Evolutionary conservation across 2,329 filamentous ascomycete species (phyloP).

Genomic region (Colletotrichum sp.): DNA sequence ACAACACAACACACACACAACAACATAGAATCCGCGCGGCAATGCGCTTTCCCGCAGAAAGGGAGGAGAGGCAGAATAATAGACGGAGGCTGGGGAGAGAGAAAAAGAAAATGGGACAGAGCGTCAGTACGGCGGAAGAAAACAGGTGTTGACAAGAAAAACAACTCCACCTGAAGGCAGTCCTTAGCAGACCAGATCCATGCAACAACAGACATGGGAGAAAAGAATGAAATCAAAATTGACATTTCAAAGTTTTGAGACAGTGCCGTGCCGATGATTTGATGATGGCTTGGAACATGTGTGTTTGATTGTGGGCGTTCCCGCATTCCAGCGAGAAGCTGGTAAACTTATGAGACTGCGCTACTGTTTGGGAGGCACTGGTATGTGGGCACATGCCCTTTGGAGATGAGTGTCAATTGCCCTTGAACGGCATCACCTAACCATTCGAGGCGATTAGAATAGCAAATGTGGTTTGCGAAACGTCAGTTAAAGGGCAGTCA

Average conservation of each 20-base stretch:
- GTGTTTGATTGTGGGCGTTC: background rate
- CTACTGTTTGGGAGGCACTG: background rate
- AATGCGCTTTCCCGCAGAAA: background rate
- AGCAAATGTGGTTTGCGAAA: background rate
- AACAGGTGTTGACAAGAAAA: background rate
- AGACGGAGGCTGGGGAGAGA: constrained; percentile 3
- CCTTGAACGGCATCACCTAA: background rate
- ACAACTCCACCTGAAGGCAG: background rate
- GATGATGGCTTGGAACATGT: background rate
- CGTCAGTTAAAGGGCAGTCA: background rate
- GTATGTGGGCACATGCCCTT: background rate
- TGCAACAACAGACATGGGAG: background rate
- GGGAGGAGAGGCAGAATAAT: background rate
- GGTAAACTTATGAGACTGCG: background rate
- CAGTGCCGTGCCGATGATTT: background rate
- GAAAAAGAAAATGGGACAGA: background rate
- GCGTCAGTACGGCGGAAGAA: background rate
- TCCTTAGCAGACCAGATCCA: background rate
- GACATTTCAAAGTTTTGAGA: background rate
- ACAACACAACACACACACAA: background rate
- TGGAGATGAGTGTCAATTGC: background rate
- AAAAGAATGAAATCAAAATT: background rate
- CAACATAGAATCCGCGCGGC: constrained; percentile 11
- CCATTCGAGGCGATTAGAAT: background rate
- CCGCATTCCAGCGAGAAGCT: background rate